Evolutionary conservation across 1,284 basidiomycete species (phyloP).

Genomic region (Sporisorium scitamineum): DNA sequence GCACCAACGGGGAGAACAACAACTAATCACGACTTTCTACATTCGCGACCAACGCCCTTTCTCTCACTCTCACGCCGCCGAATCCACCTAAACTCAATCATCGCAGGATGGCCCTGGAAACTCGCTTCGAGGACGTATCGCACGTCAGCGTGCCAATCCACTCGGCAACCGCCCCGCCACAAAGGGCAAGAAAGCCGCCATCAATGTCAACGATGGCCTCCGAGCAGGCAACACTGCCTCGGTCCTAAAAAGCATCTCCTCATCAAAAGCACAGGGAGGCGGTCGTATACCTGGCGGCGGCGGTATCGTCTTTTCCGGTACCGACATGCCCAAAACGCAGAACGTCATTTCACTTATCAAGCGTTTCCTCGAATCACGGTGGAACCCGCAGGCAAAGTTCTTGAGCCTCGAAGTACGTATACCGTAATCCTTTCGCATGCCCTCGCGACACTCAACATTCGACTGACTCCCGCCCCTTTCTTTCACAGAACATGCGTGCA

Average conservation of each 20-base stretch:
- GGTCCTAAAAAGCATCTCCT: constrained; percentile 44
- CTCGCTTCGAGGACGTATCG: constrained; percentile 34
- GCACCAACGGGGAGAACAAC: not conserved
- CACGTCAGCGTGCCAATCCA: constrained; percentile 45
- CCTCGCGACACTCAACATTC: not conserved
- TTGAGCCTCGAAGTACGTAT: constrained; percentile 76
- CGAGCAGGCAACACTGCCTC: constrained; percentile 42
- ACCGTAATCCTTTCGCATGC: not conserved
- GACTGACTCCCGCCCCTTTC: constrained; percentile 1
- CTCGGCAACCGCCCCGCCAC: constrained; percentile 41
- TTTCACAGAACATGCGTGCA: constrained; percentile 74
- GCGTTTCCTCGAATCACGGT: constrained; percentile 58
- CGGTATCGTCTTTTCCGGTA: constrained; percentile 38
- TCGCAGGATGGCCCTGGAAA: constrained; percentile 28
- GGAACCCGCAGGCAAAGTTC: constrained; percentile 72
- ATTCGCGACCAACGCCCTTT: not conserved
- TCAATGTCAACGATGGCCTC: constrained; percentile 50
- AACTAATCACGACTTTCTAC: not conserved
- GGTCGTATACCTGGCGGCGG: constrained; percentile 52
- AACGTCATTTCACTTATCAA: constrained; percentile 54
- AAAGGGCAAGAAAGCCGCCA: constrained; percentile 34
- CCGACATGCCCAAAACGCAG: constrained; percentile 48
- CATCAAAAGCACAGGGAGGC: constrained; percentile 47
- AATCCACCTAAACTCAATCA: not conserved
- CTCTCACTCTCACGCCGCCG: not conserved